Base-by-base conservation (phyloP, 2,329 filamentous ascomycete genomes). In the Aspergillus tamarii region DNA sequence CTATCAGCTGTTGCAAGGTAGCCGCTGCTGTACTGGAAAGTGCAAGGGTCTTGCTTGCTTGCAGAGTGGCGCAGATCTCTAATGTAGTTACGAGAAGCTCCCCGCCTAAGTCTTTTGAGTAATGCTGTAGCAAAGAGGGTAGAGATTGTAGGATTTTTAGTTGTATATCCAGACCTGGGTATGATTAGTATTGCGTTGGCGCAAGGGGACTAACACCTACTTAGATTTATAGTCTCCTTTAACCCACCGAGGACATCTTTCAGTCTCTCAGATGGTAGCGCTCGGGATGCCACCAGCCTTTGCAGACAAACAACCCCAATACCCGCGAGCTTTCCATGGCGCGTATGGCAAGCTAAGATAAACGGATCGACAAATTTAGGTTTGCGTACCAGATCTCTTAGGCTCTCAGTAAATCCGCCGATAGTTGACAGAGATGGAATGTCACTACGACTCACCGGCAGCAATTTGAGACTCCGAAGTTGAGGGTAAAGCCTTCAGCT, bases 1-100 rank as follows among this genome's bases (percentile, higher is more conserved):
- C 92, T 9, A 98, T 89, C 16, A 99, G 86, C 77, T 98, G 95
- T 78, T 97, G 94, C 60, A 99, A 82, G 2, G 95, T 98, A n/a
- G 95, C 95, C 30, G 94, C 93, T 11, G 95, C 95, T 1, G 96
- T 98, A 71, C 96, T 96, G 74, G 94, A 96, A 70, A 99, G 93
- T 58, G 96, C 93, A 30, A 90, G 88, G 80, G 94, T 96, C 80
- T 97, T 98, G 78, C 91, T 95, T 62, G 88, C 90, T 78, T 98
- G 94, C 56, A 99, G 81, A 57, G 92, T 90, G 65, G 95, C 95
- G 80, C 95, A 98, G 74, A 97, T 92, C 75, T 96, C 94, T 68
- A 99, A 81, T 0, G 92, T 88, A 11, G 88, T 92, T 32, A 93
- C 91, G 45, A 99, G 84, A 39, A 96, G 82, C 64, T 94, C 91